phyloP scores from a whole-genome alignment of 768 basidiomycete genomes.

The Neoboletus brunneissimus region DNA sequence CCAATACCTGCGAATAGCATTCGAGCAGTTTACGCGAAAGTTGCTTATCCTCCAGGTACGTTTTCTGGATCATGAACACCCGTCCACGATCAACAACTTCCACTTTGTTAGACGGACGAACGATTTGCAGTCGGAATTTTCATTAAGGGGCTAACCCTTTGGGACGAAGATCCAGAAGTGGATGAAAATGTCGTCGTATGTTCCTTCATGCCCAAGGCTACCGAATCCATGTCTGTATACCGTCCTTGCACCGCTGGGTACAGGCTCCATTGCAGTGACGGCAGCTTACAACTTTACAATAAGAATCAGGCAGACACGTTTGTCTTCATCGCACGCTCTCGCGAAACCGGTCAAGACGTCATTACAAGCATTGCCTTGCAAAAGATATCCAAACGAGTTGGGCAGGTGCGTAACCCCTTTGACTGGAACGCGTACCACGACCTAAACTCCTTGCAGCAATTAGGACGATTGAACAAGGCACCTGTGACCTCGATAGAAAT shows the following conservation, averaged over 20 bases:
- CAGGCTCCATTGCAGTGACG: slow-evolving; percentile 54
- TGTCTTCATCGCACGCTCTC: slow-evolving; percentile 51
- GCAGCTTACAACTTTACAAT: slow-evolving; percentile 57
- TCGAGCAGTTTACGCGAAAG: too few species aligned
- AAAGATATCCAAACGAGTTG: slow-evolving; percentile 55
- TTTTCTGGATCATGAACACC: too few species aligned
- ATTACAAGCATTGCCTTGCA: slow-evolving; percentile 59
- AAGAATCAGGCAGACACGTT: slow-evolving; percentile 52
- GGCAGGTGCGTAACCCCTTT: slow-evolving; percentile 38
- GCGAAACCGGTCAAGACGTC: slow-evolving; percentile 44
- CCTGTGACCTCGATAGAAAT: slow-evolving; percentile 56
- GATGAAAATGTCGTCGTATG: slow-evolving; percentile 59
- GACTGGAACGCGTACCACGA: background rate
- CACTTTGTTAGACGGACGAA: slow-evolving; percentile 47
- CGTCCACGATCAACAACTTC: background rate
- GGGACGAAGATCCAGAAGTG: slow-evolving; percentile 59
- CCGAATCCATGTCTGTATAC: slow-evolving; percentile 46
- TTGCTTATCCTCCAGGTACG: too few species aligned
- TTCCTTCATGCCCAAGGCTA: slow-evolving; percentile 53
- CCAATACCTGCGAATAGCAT: too few species aligned
- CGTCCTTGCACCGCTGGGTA: slow-evolving; percentile 53
- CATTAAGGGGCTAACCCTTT: slow-evolving; percentile 54
- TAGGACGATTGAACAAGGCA: slow-evolving; percentile 53
- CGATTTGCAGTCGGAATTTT: slow-evolving; percentile 64
- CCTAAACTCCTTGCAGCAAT: slow-evolving; percentile 42